phyloP scores from a whole-genome alignment of 202 grass and related monocot genomes.

The Eragrostis tef region DNA sequence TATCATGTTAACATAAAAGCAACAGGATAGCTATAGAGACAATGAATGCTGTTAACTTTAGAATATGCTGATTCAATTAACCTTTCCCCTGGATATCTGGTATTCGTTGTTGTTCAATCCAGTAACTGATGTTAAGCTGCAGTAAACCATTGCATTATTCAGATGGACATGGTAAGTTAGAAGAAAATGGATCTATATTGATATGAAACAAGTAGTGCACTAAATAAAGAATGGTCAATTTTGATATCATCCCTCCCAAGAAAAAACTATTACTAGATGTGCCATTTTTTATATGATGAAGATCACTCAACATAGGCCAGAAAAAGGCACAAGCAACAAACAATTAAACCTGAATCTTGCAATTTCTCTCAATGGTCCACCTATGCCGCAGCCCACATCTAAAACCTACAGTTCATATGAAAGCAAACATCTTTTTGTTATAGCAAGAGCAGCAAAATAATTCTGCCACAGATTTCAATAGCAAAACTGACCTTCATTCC shows the following conservation, averaged over 20 bases:
- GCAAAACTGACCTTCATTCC: slow-evolving; percentile 78
- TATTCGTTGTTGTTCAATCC: slow-evolving; percentile 99
- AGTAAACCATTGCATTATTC: slow-evolving; percentile 36
- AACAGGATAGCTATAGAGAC: slow-evolving; percentile 24
- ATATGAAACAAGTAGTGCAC: slow-evolving; percentile 7
- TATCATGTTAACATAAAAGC: slow-evolving; percentile 26
- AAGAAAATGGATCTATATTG: not conserved
- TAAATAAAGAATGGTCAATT: slow-evolving; percentile 9
- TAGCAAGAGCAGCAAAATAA: not conserved
- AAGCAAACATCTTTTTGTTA: slow-evolving; percentile 27
- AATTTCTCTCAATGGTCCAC: slow-evolving; percentile 90
- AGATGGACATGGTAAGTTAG: not conserved
- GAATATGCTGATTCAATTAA: slow-evolving; percentile 27
- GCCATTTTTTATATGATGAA: slow-evolving; percentile 12
- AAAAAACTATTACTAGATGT: not conserved
- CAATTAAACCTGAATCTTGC: slow-evolving; percentile 83
- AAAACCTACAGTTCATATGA: slow-evolving; percentile 62
- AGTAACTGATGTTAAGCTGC: slow-evolving; percentile 84
- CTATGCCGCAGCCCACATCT: slow-evolving; percentile 96
- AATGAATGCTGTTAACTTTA: slow-evolving; percentile 29
- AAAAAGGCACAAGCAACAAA: slow-evolving; percentile 16
- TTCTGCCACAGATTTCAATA: slow-evolving; percentile 14
- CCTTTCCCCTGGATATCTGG: slow-evolving; percentile 95
- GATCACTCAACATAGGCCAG: slow-evolving; percentile 9
- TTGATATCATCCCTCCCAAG: slow-evolving; percentile 10